phyloP scores from a whole-genome alignment of 2,329 filamentous ascomycete species.

The Colletotrichum filicis region DNA sequence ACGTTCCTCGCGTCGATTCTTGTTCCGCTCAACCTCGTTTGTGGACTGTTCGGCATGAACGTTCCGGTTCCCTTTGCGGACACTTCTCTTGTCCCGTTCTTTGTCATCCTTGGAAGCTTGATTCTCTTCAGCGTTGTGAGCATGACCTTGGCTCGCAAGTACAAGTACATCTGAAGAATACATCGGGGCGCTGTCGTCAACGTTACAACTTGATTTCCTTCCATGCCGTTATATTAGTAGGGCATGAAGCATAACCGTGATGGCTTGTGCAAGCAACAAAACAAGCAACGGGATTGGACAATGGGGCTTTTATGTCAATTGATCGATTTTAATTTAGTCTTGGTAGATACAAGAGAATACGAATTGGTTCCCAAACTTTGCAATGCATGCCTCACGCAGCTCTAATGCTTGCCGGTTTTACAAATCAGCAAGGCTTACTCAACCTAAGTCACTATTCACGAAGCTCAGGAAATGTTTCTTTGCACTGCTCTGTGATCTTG shows the following conservation, averaged over 20 bases:
- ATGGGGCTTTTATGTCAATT: not conserved
- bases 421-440: not conserved
- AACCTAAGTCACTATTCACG: not conserved
- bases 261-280: not conserved
- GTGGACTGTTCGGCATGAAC: constrained; percentile 90
- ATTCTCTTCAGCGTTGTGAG: constrained; percentile 61
- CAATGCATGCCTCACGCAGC: too few relatives aligned
- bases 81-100: constrained; percentile 66
- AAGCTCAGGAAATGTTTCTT: not conserved
- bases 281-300: not conserved
- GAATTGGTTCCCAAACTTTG: not conserved
- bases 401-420: too few relatives aligned
- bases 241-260: not conserved
- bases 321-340: not conserved
- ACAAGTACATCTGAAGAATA: constrained; percentile 54
- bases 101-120: constrained; percentile 63
- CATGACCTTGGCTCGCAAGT: constrained; percentile 56
- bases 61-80: constrained; percentile 75
- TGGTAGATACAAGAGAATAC: not conserved
- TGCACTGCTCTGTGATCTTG: not conserved
- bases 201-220: not conserved
- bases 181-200: not conserved
- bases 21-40: constrained; percentile 95
- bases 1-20: constrained; percentile 93
- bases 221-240: not conserved